Conservation (phyloP, 495 filamentous ascomycete species). For the Tuber umbilicatum region DNA sequence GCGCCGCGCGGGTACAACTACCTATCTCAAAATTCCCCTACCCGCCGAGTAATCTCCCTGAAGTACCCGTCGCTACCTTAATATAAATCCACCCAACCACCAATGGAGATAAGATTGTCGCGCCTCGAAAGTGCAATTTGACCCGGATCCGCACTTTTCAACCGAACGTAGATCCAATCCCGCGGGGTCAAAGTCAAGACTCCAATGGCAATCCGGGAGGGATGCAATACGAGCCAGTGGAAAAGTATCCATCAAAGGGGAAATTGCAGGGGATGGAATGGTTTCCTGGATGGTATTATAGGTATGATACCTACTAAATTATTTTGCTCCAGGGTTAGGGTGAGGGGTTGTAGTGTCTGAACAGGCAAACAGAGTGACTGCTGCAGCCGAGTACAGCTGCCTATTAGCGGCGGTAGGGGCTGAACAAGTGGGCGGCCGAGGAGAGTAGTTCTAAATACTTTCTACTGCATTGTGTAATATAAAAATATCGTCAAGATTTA, state of each 20-base stretch:
- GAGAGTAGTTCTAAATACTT: neutral
- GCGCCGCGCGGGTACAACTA: neutral
- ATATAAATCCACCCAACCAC: neutral
- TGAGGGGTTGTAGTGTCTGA: neutral
- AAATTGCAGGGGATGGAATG: neutral
- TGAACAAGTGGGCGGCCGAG: neutral
- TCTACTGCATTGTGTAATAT: neutral
- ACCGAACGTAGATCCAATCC: neutral
- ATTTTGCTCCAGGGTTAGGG: neutral
- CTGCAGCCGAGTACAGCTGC: neutral
- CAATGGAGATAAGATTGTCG: neutral
- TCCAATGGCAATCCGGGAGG: neutral
- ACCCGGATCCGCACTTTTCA: neutral
- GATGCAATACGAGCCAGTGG: neutral
- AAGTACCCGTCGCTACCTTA: neutral
- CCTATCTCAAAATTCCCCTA: neutral
- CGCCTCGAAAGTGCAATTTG: neutral
- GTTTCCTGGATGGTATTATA: neutral
- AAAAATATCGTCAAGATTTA: neutral
- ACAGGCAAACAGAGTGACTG: neutral
- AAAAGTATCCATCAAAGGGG: neutral
- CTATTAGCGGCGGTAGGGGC: neutral
- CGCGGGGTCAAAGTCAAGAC: neutral
- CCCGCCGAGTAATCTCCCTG: slow-evolving; percentile 1
- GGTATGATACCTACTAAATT: neutral